These are phyloP conservation scores for Paecilomyces formosus DNA, from an alignment of 2,329 filamentous ascomycete species.

Conservation along the genomic window DNA sequence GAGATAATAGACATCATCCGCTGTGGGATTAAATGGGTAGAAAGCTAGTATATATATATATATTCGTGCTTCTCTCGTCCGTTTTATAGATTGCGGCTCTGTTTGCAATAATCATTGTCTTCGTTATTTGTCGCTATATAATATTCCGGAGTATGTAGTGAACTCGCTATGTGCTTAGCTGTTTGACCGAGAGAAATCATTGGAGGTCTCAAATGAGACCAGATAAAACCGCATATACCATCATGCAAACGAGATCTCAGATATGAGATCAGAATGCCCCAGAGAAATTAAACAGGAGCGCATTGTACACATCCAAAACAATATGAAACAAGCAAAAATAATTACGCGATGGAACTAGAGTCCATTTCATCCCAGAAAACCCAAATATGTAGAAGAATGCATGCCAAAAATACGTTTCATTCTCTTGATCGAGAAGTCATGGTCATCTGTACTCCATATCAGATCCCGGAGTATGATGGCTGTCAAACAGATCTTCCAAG, in stretches of 20 bases:
- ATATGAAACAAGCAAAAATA: background rate
- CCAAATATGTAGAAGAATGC: background rate
- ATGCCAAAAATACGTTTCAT: background rate
- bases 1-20: constrained; percentile 6
- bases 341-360: background rate
- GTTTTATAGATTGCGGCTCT: background rate
- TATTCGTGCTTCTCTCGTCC: too few relatives aligned
- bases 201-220: background rate
- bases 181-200: background rate
- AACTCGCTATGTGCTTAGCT: background rate
- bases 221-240: background rate
- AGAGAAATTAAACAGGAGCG: background rate
- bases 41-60: background rate
- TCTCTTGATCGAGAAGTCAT: too few relatives aligned
- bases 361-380: background rate
- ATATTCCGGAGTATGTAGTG: background rate
- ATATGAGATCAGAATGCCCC: background rate
- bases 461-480: constrained; percentile 49
- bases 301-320: background rate
- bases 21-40: constrained; percentile 1
- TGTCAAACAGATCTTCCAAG: constrained; percentile 81
- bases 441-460: constrained; percentile 3
- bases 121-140: background rate
- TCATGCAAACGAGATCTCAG: background rate
- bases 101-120: background rate